Conservation (phyloP, 495 filamentous ascomycete genomes). For the Talaromyces thailandensis region DNA sequence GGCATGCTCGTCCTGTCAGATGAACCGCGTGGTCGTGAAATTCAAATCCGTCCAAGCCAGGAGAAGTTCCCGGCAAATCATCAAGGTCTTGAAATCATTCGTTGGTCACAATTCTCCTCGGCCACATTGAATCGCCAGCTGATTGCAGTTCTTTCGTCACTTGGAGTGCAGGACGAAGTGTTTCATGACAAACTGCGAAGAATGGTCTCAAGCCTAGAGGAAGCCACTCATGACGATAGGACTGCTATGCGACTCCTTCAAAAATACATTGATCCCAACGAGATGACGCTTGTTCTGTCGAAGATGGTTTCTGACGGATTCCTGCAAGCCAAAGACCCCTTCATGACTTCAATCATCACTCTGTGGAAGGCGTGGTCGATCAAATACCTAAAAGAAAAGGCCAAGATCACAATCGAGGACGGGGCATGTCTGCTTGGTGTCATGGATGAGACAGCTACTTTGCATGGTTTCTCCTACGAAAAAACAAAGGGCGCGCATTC, state of each 20-base stretch:
- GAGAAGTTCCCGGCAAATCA: conserved; percentile 72
- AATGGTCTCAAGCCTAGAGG: conserved; percentile 55
- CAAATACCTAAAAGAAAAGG: conserved; percentile 86
- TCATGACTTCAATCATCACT: conserved; percentile 61
- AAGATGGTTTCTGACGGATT: conserved; percentile 74
- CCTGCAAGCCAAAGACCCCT: conserved; percentile 67
- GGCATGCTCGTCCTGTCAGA: conserved; percentile 71
- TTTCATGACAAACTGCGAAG: conserved; percentile 58
- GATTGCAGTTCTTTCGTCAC: conserved; percentile 69
- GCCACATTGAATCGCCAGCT: conserved; percentile 85
- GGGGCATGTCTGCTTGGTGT: conserved; percentile 87
- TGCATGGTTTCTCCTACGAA: conserved; percentile 57
- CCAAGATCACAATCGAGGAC: conserved; percentile 68
- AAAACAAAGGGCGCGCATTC: conserved; percentile 12
- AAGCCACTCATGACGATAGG: conserved; percentile 54
- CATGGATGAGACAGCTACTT: conserved; percentile 69
- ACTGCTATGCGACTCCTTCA: conserved; percentile 58
- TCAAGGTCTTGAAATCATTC: conserved; percentile 73
- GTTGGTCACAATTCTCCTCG: conserved; percentile 60
- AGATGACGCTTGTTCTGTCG: conserved; percentile 64
- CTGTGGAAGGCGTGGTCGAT: conserved; percentile 79
- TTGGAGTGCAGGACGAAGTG: conserved; percentile 59
- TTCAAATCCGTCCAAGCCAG: conserved; percentile 75
- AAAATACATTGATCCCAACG: conserved; percentile 77
- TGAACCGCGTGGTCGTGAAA: conserved; percentile 47